phyloP scores from a whole-genome alignment of 2,329 filamentous ascomycete species.

The Phaeomoniella chlamydospora region DNA sequence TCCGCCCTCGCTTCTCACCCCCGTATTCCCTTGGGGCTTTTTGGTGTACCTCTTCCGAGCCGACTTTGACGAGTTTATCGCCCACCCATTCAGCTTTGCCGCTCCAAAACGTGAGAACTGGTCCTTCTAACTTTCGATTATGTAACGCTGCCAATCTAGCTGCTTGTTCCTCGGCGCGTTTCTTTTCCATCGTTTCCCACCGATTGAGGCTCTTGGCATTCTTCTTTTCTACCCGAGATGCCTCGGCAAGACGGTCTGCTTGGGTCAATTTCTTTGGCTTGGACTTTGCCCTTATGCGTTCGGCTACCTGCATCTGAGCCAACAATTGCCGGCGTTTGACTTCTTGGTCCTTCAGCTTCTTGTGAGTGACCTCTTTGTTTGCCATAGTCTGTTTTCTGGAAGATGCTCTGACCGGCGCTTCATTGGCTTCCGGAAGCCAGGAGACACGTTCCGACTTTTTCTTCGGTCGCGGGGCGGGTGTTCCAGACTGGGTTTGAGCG shows the following conservation, averaged over 20 bases:
- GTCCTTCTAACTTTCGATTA: conserved; percentile 71
- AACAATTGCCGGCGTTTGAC: conserved; percentile 30
- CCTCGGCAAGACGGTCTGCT: conserved; percentile 68
- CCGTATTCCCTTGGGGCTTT: background rate
- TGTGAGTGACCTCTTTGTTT: conserved; percentile 45
- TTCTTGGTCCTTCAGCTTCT: conserved; percentile 32
- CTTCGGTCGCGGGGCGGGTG: conserved; percentile 33
- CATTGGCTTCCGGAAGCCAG: conserved; percentile 51
- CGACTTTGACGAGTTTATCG: conserved; percentile 57
- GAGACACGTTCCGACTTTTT: conserved; percentile 59
- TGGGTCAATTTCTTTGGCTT: conserved; percentile 78
- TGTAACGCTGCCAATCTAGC: conserved; percentile 78
- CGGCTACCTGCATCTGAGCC: conserved; percentile 46
- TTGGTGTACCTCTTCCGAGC: conserved; percentile 6
- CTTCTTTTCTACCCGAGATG: conserved; percentile 65
- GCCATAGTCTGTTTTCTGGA: conserved; percentile 47
- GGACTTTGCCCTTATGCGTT: conserved; percentile 50
- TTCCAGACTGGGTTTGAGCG: conserved; percentile 15
- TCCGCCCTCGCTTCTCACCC: background rate
- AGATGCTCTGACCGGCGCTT: conserved; percentile 48
- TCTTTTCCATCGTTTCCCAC: conserved; percentile 88
- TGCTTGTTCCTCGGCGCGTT: conserved; percentile 68
- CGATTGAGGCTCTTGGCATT: conserved; percentile 84
- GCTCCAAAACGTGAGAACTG: conserved; percentile 86
- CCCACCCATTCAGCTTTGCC: conserved; percentile 74